Conservation (phyloP, 495 filamentous ascomycete genomes). For the Cercophora newfieldiana region DNA sequence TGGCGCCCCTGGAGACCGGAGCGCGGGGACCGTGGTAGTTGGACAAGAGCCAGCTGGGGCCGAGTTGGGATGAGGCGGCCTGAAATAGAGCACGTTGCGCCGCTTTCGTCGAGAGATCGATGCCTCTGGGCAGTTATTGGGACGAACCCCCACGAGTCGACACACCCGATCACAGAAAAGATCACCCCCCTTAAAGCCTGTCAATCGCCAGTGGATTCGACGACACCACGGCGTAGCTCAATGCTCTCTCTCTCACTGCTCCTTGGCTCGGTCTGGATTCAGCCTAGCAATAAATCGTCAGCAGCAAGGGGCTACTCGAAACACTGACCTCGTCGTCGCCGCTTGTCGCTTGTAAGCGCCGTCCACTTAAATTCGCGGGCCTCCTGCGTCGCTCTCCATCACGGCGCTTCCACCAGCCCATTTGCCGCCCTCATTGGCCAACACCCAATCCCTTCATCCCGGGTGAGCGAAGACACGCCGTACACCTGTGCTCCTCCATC, state of each 20-base stretch:
- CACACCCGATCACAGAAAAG: not conserved
- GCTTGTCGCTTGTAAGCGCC: slow-evolving; percentile 36
- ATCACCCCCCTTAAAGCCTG: not conserved
- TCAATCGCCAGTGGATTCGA: not conserved
- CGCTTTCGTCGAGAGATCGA: not conserved
- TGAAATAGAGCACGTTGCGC: slow-evolving; percentile 26
- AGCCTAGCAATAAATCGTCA: slow-evolving; percentile 11
- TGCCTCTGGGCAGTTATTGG: not conserved
- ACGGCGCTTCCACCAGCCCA: slow-evolving; percentile 37
- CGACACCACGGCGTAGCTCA: not conserved
- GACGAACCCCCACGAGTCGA: not conserved
- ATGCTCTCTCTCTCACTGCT: not conserved
- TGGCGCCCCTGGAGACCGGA: not conserved
- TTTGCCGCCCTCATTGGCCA: slow-evolving; percentile 33
- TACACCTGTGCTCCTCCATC: slow-evolving; percentile 4
- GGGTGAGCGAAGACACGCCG: slow-evolving; percentile 8
- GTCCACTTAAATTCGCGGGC: slow-evolving; percentile 28
- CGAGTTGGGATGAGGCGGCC: not conserved
- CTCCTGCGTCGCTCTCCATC: slow-evolving; percentile 22
- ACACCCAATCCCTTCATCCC: slow-evolving; percentile 25
- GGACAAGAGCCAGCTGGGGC: not conserved
- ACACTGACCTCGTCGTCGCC: slow-evolving; percentile 26
- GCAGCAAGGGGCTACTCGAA: slow-evolving; percentile 22
- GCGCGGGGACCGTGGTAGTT: not conserved
- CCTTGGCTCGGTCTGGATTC: not conserved